Conservation (phyloP, 2,329 filamentous ascomycete genomes). For the Didymella sp. region DNA sequence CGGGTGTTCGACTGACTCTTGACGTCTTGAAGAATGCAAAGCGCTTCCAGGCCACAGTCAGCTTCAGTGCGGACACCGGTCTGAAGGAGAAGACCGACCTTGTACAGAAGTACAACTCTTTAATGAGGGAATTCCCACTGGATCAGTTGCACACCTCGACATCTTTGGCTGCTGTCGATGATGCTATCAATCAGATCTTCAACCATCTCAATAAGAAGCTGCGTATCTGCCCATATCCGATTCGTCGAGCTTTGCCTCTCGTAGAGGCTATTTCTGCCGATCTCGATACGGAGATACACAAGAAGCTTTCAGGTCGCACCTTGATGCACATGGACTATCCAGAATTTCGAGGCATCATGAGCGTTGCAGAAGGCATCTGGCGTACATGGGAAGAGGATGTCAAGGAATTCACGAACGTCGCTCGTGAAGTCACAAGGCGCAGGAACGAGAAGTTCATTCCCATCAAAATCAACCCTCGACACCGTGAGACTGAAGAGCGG, state of each 20-base stretch:
- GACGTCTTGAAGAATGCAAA: slow-evolving; percentile 97
- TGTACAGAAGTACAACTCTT: slow-evolving; percentile 97
- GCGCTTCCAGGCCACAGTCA: slow-evolving; percentile 96
- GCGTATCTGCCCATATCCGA: slow-evolving; percentile 93
- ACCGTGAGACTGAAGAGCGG: slow-evolving; percentile 86
- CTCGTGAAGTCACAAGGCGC: slow-evolving; percentile 89
- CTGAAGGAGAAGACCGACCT: slow-evolving; percentile 94
- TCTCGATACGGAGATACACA: slow-evolving; percentile 84
- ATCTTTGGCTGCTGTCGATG: slow-evolving; percentile 84
- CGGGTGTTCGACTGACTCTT: slow-evolving; percentile 88
- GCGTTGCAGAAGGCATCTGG: slow-evolving; percentile 84
- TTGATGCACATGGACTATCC: slow-evolving; percentile 91
- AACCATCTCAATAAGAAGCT: slow-evolving; percentile 97
- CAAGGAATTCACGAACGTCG: slow-evolving; percentile 97
- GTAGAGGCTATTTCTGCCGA: slow-evolving; percentile 97
- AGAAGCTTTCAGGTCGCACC: slow-evolving; percentile 82
- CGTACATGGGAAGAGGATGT: slow-evolving; percentile 92
- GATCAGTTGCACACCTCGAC: slow-evolving; percentile 94
- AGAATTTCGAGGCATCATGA: slow-evolving; percentile 88
- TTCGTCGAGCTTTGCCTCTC: slow-evolving; percentile 87
- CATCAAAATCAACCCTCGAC: slow-evolving; percentile 91
- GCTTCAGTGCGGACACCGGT: slow-evolving; percentile 94
- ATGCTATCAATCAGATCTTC: slow-evolving; percentile 90
- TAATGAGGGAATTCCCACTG: slow-evolving; percentile 97
- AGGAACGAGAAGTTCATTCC: slow-evolving; percentile 98